Evolutionary conservation across 192 early-diverging fungal genomes (phyloP), one percentile per base, ranked within the genome.

Genomic region (Gaertneriomyces sp.): DNA sequence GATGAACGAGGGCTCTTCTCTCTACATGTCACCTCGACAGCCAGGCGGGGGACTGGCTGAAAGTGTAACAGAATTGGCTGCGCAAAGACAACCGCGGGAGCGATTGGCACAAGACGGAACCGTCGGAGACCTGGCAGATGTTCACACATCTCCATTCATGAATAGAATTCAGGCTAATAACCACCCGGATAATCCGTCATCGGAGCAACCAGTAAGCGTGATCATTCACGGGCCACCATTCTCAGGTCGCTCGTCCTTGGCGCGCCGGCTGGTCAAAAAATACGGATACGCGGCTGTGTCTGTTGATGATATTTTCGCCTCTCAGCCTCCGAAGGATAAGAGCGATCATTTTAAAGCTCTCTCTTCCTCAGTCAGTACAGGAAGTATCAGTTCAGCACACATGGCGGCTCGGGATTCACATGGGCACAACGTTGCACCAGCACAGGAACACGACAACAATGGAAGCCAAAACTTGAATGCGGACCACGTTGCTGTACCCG

Each of bases 181-280:
- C 14, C 16, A 33, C 39, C 4, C 54, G 2, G 38, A 16, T 39
- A 33, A 33, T 39, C n/a, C 47, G 20, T 16, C 62, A 17, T 25
- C 44, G 14, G 62, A 64, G 39, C 50, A 39, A 14, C 5, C 49
- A 7, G 17, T 66, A 6, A 66, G 42, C 43, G 61, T 84, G 10
- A 74, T 85, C 12, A 43, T 85, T 17, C 76, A 85, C 63, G 83
- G 83, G 6, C 81, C 83, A 14, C 83, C 83, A 20, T 74, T 73
- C 49, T 77, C 77, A 17, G 83, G 83, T 61, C 81, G 73, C 16
- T 76, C 72, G 4, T 70, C 76, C 4, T 79, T 81, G 54, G 77
- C 79, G 10, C 61, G 66, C 57, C 54, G 46, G 16, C 64, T 85
- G 16, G 53, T 58, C 7, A 66, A 63, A 46, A 20, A 19, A 1